Conservation (phyloP, 768 basidiomycete genomes). For the Pholiota microspora region DNA sequence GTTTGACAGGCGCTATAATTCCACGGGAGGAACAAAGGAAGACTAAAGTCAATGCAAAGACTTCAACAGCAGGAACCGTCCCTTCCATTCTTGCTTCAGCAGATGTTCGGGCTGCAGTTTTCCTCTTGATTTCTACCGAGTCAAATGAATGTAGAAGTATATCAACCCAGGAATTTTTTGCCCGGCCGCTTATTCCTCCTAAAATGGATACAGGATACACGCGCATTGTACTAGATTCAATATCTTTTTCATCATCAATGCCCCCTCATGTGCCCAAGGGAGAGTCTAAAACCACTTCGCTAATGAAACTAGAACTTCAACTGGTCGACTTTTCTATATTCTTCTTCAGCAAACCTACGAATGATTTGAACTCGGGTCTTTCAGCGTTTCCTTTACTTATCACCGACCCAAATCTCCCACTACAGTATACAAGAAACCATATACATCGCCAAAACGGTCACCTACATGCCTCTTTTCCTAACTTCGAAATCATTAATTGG, state of each 20-base stretch:
- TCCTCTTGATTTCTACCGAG: conserved; percentile 45
- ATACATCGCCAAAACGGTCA: conserved; percentile 29
- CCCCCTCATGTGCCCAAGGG: too few relatives aligned
- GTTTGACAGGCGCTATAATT: conserved; percentile 33
- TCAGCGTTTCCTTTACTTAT: conserved; percentile 67
- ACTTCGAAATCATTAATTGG: conserved; percentile 64
- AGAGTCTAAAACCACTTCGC: too few relatives aligned
- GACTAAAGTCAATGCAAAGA: background rate
- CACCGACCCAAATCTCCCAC: conserved; percentile 63
- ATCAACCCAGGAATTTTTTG: conserved; percentile 41
- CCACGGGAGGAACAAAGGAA: background rate
- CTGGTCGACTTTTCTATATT: conserved; percentile 58
- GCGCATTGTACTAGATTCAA: conserved; percentile 49
- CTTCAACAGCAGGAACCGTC: background rate
- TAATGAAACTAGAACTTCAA: conserved; percentile 13
- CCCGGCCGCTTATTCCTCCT: conserved; percentile 60
- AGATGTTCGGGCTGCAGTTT: conserved; percentile 38
- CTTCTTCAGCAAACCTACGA: conserved; percentile 33
- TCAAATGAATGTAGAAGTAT: conserved; percentile 4
- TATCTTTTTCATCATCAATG: conserved; percentile 28
- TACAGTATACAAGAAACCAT: conserved; percentile 51
- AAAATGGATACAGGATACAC: conserved; percentile 45
- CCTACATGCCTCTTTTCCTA: conserved; percentile 39
- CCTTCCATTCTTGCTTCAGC: conserved; percentile 16
- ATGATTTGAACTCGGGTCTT: conserved; percentile 11